Evolutionary conservation across 345 rosid genomes (phyloP), one percentile per base, ranked within the genome.

Genomic region (Rubroshorea leprosula): DNA sequence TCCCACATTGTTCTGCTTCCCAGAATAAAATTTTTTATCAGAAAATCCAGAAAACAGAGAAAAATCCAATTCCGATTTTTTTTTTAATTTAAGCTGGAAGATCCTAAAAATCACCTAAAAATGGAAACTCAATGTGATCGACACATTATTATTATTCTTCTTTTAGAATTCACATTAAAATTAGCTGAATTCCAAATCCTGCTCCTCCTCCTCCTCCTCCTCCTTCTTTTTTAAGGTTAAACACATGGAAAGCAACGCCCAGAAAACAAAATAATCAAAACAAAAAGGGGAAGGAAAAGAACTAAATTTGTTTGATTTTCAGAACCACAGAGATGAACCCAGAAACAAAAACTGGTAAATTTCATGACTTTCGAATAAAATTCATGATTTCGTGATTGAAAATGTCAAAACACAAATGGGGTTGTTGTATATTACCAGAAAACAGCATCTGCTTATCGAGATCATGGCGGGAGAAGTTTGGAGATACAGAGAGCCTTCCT

Each of bases 401-500:
- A 39, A 26, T 19, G 41, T 7, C 14, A 52, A 63, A 58, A 22
- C 21, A 52, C 7, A 23, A 41, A 51, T n/a, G 65, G 55, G 41
- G 39, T 38, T 59, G 69, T 57, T 22, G 18, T 47, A 69, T 44
- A 63, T 60, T 72, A 81, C 87, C 83, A 80, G 68, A 65, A 72
- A 80, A 61, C 68, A 55, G 72, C 76, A 72, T 64, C 74, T 45
- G 51, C 54, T 75, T 64, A 78, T 66, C 38, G 89, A 78, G 61
- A 68, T 65, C 86, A 80, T 83, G 66, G 76, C 63, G 75, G 45
- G 20, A 52, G 61, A 67, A 52, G 58, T 54, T 64, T 61, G 67
- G 62, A 65, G 65, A 31, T 35, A 45, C 49, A 70, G 61, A 51
- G 59, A 58, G 62, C 43, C 58, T 62, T 19, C 5, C 63, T 64